A percentile compares a stretch with the other conserved stretches of the same genome.
phyloP scores from a whole-genome alignment of 2,329 filamentous ascomycete genomes.

The Dactylellina parvicollis region DNA sequence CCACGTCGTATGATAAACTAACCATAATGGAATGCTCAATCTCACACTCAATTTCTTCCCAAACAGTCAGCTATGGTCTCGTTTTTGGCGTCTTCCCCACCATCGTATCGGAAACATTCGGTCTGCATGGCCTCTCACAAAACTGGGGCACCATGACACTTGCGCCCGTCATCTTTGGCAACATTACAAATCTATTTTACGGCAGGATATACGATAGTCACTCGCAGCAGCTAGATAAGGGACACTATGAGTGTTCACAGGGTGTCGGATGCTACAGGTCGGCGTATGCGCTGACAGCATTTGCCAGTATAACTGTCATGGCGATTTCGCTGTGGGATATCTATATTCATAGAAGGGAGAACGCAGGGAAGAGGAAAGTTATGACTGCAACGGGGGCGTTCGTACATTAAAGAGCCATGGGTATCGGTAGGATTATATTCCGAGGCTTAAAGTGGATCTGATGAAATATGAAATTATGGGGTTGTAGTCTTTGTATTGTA shows the following conservation, averaged over 20 bases:
- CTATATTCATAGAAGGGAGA: constrained; percentile 26
- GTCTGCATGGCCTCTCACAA: constrained; percentile 85
- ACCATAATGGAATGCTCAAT: neutral
- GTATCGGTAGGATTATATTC: neutral
- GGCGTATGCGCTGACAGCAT: constrained; percentile 31
- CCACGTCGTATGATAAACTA: neutral
- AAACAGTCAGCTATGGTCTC: constrained; percentile 80
- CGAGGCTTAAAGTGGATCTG: neutral
- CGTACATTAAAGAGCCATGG: constrained; percentile 17
- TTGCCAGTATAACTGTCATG: constrained; percentile 44
- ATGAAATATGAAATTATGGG: neutral
- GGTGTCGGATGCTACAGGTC: constrained; percentile 42
- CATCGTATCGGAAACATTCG: constrained; percentile 88
- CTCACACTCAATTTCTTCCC: neutral
- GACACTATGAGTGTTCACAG: constrained; percentile 35
- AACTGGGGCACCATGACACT: constrained; percentile 98
- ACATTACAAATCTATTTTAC: constrained; percentile 92
- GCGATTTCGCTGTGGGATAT: constrained; percentile 47
- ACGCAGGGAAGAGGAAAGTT: constrained; percentile 41
- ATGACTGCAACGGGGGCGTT: constrained; percentile 48
- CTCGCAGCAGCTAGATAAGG: constrained; percentile 62
- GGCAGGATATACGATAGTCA: constrained; percentile 80
- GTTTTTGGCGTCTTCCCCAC: constrained; percentile 94
- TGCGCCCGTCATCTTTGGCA: constrained; percentile 84
- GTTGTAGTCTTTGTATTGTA: neutral